phyloP scores from a whole-genome alignment of 345 rosid species.

The Clarkia xantiana region DNA sequence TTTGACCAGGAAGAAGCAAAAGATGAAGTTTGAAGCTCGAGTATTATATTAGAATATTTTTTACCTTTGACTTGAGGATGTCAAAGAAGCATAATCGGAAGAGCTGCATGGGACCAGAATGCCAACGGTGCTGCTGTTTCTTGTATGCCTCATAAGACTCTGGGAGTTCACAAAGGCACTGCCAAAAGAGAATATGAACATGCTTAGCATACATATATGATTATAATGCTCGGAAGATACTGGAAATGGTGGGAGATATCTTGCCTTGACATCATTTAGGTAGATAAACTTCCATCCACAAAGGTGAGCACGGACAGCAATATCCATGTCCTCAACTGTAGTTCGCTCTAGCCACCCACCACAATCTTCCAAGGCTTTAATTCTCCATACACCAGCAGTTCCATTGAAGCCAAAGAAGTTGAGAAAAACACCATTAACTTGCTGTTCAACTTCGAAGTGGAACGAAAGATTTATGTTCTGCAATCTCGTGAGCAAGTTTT shows the following conservation, averaged over 20 bases:
- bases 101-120: constrained; percentile 95
- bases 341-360: constrained; percentile 97
- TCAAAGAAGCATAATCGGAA: constrained; percentile 69
- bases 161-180: constrained; percentile 94
- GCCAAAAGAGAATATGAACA: constrained; percentile 12
- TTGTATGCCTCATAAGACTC: constrained; percentile 93
- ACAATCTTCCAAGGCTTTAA: constrained; percentile 73
- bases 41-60: background rate
- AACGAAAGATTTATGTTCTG: constrained; percentile 79
- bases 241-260: background rate
- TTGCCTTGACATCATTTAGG: constrained; percentile 75
- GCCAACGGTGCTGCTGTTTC: constrained; percentile 95
- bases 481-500: constrained; percentile 80
- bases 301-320: constrained; percentile 89
- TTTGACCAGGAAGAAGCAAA: too few species aligned
- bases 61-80: constrained; percentile 66
- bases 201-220: constrained; percentile 3
- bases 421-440: constrained; percentile 69
- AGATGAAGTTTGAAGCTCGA: too few species aligned
- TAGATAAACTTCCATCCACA: constrained; percentile 87
- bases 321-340: constrained; percentile 91
- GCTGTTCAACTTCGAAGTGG: constrained; percentile 93
- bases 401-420: constrained; percentile 90
- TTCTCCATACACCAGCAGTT: constrained; percentile 94
- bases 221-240: background rate